Base-by-base conservation (phyloP, 805 yeast genomes). In the Wickerhamomyces hampshirensis region DNA sequence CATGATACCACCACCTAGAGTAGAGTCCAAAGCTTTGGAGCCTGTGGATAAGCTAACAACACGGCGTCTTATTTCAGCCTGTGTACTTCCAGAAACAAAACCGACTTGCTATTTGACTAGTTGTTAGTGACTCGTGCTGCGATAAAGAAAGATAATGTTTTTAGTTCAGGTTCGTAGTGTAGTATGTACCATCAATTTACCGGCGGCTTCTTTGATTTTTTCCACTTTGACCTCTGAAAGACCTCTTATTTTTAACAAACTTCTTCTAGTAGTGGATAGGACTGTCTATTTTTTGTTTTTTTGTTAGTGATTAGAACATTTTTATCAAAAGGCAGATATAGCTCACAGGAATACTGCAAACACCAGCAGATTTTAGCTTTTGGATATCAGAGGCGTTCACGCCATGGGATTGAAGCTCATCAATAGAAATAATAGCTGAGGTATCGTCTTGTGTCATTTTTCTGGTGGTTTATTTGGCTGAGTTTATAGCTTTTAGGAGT, bases 181-280 rank as follows among this genome's bases (percentile, higher is more conserved):
- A 26, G n/a, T 18, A 38, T 51, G 26, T 15, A 55, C 62, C 46
- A 75, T 59, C 30, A 84, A 57, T 48, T 77, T 82, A 24, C 77
- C 71, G 0, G 89, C 86, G 16, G 85, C 89, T 44, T 71, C 80
- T 46, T 82, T 79, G 46, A 84, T 75, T 52, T 80, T 80, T 30
- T 83, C 91, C 4, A 85, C 89, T 52, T 84, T 83, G 14, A 80
- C 78, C 55, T 83, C 91, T 47, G 84, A 75, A 23, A 83, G 63
- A 2, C 91, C 91, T 53, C 78, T 81, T 14, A 83, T 80, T 37
- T 75, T 71, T 34, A 77, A 63, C 32, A 84, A 50, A 31, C 78
- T 76, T 43, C 84, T 68, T 54, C 83, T 74, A 5, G 89, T 75
- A 1, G 84, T 78, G 14, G 80, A 69, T 13, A 73, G 50, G 3